A percentile compares a stretch with the other conserved stretches of the same genome.
phyloP scores from a whole-genome alignment of 2,329 filamentous ascomycete genomes.

The Coniochaeta sp. region DNA sequence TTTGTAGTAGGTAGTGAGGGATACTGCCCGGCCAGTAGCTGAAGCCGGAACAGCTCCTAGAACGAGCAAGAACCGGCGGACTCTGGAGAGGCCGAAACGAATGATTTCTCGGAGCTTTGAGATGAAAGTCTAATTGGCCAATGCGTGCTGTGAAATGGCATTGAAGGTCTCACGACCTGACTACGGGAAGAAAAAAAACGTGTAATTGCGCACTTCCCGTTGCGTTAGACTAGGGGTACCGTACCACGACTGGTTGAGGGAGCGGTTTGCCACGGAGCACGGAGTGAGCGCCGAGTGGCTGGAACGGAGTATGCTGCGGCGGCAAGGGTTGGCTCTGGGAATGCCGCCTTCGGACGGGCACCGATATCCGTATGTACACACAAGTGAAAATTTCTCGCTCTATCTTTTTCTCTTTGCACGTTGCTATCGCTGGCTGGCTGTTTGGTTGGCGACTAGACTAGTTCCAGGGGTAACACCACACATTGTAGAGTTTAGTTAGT shows the following conservation, averaged over 20 bases:
- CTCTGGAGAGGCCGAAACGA: neutral
- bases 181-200: too few relatives aligned
- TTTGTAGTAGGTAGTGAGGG: neutral
- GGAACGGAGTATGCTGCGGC: neutral
- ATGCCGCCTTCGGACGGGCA: too few relatives aligned
- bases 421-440: too few relatives aligned
- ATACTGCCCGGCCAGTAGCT: neutral
- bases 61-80: too few relatives aligned
- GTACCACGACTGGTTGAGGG: neutral
- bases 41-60: neutral
- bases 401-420: neutral
- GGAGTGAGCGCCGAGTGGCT: neutral
- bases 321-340: too few relatives aligned
- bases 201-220: neutral
- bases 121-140: neutral
- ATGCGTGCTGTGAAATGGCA: too few relatives aligned
- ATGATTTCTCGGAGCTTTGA: neutral
- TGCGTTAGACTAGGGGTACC: too few relatives aligned
- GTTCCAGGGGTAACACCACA: neutral
- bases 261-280: neutral
- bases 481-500: neutral
- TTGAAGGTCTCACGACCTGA: too few relatives aligned
- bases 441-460: too few relatives aligned
- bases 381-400: neutral
- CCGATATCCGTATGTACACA: neutral